Conservation (phyloP, 2,329 filamentous ascomycete species). For the Neofusicoccum parvum region DNA sequence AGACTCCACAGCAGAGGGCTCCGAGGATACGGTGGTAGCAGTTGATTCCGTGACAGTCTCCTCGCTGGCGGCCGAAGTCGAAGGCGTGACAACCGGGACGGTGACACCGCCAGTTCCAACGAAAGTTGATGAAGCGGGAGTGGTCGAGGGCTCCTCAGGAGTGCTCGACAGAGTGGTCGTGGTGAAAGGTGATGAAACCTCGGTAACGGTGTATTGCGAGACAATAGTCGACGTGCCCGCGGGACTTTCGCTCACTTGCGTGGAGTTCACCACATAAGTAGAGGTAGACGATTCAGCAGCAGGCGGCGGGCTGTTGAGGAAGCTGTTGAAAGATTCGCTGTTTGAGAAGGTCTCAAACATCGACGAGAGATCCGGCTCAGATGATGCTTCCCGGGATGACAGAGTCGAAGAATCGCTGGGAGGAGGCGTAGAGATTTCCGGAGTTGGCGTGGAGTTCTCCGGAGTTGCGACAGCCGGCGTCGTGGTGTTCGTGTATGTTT, state of each 20-base stretch:
- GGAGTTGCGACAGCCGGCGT: constrained; percentile 26
- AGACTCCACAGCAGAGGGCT: constrained; percentile 2
- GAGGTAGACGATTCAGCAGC: neutral
- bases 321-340: constrained; percentile 8
- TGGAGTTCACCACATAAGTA: constrained; percentile 17
- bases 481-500: constrained; percentile 34
- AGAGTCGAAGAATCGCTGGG: constrained; percentile 17
- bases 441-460: neutral
- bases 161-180: constrained; percentile 13
- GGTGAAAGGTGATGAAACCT: constrained; percentile 22
- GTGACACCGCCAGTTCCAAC: constrained; percentile 14
- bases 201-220: constrained; percentile 27
- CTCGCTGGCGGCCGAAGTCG: neutral
- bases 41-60: neutral
- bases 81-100: constrained; percentile 11
- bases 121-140: neutral
- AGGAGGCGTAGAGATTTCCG: constrained; percentile 14
- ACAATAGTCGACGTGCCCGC: constrained; percentile 24
- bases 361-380: constrained; percentile 29
- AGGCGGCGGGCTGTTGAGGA: constrained; percentile 20
- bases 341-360: constrained; percentile 33
- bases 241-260: neutral
- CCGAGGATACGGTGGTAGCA: neutral
- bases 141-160: neutral
- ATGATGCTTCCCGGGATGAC: constrained; percentile 1